Conservation (phyloP, 2,329 filamentous ascomycete genomes). For the Monosporascus sp. region DNA sequence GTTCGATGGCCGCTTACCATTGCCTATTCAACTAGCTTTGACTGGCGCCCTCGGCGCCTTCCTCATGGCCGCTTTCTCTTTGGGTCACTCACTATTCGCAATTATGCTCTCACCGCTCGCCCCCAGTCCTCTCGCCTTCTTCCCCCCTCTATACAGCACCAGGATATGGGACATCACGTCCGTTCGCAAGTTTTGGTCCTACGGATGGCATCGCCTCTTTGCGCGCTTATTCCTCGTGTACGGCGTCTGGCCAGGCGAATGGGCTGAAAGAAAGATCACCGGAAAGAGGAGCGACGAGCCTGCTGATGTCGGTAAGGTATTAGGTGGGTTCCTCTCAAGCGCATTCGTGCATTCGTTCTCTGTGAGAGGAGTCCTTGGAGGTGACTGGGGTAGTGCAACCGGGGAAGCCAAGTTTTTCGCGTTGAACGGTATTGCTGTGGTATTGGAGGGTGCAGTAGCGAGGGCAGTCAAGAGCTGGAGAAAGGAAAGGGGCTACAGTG, state of each 20-base stretch:
- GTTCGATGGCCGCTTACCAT: constrained; percentile 29
- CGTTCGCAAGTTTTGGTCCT: constrained; percentile 37
- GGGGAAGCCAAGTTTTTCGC: constrained; percentile 30
- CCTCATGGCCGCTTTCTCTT: constrained; percentile 37
- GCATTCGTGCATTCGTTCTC: constrained; percentile 37
- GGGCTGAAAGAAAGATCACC: constrained; percentile 33
- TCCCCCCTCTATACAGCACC: constrained; percentile 38
- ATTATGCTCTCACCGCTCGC: constrained; percentile 33
- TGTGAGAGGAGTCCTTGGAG: constrained; percentile 34
- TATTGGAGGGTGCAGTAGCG: constrained; percentile 22
- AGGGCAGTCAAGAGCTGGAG: constrained; percentile 14
- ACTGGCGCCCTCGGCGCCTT: constrained; percentile 36
- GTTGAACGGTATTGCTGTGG: constrained; percentile 26
- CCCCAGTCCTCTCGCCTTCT: constrained; percentile 36
- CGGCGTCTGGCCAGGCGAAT: constrained; percentile 40
- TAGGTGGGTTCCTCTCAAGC: constrained; percentile 36
- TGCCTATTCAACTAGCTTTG: constrained; percentile 29
- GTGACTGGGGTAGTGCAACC: constrained; percentile 25
- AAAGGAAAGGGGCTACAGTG: constrained; percentile 7
- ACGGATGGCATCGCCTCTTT: constrained; percentile 40
- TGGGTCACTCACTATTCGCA: constrained; percentile 36
- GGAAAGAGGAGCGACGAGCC: constrained; percentile 28
- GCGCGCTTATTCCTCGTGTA: constrained; percentile 39
- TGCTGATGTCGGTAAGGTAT: constrained; percentile 37
- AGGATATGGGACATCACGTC: constrained; percentile 34